Base-by-base conservation (phyloP, 257 asterid species). In the Plantago elongata region DNA sequence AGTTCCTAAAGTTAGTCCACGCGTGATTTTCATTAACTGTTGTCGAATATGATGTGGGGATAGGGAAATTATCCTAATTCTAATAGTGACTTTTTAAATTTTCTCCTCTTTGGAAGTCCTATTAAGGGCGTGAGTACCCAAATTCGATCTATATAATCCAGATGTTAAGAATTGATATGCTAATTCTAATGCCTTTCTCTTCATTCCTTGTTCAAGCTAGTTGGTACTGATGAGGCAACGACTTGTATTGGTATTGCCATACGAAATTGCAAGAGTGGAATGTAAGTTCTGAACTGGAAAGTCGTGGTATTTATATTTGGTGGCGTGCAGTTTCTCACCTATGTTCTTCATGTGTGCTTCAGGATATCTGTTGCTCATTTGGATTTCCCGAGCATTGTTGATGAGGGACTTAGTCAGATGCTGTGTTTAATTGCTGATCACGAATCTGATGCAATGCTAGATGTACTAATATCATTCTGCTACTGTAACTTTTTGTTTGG, bases 181-280 rank as follows among this genome's bases (percentile, higher is more conserved):
- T 34, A 57, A 13, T 17, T 54, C 48, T 52, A 63, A 40, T 59
- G 16, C 45, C 43, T 75, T 69, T 62, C n/a, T n/a, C n/a, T n/a
- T n/a, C n/a, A n/a, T n/a, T n/a, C 57, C 68, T 38, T 68, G 51
- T 73, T 71, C 71, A 63, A 89, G 97, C 69, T 87, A 42, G 86
- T 82, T 49, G 97, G 99, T 59, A 93, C 92, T 37, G 97, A 93
- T 66, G 99, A 89, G 81, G 97, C 97, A 72, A 93, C 99, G 51
- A 93, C 99, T 51, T 89, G 99, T 62, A 85, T 87, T 15, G 96
- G 99, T 16, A 54, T 93, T 66, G 81, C 78, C 64, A 79, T 93
- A 70, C 82, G 94, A 62, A 87, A 89, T 72, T 69, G 70, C 74
- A 77, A 65, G 71, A 80, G 65, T 66, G 95, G 96, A 83, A 79